Evolutionary conservation across 345 rosid species (phyloP), one percentile per base, ranked within the genome.

Genomic region (Odontarrhena argentea): DNA sequence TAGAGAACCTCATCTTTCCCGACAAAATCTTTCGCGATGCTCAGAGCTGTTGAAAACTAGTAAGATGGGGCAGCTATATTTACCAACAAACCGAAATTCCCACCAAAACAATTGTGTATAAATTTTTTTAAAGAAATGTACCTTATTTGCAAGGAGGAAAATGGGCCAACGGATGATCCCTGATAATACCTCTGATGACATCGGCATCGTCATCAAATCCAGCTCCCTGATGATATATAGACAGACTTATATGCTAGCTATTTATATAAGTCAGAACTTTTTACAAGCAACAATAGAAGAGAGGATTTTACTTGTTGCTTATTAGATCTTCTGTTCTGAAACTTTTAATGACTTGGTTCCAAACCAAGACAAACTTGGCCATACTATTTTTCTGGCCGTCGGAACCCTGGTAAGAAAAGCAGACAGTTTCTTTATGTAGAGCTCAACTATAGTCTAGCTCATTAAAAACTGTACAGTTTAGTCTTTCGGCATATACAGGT

Each of bases 101-200:
- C 42, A 59, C 44, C 50, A 47, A 60, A 52, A 55, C 7, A 18
- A 40, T 55, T 35, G 12, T 61, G 8, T 49, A 63, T 24, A 44
- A 11, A 47, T 5, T 8, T 34, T 24, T 8, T 41, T 18, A 18
- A 44, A 50, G 67, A 54, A 32, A 8, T 35, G 56, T 74, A 93
- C 98, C 96, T 93, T 84, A 79, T 84, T 85, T 70, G 97, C 90
- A 32, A 93, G 84, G 70, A 93, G 96, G 75, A 93, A 93, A 71
- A 93, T 83, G 11, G 98, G 98, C 98, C 98, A 93, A 44, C 82
- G 84, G 73, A 93, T 74, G 58, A 79, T 79, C 74, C 83, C 94
- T 26, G 78, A 74, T 53, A 84, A 72, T 63, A 86, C 74, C 74
- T 91, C 89, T 41, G 86, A 65, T 30, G 92, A 78, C 82, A 84